Base-by-base conservation (phyloP, 148 eudicot species). In the Silene latifolia region DNA sequence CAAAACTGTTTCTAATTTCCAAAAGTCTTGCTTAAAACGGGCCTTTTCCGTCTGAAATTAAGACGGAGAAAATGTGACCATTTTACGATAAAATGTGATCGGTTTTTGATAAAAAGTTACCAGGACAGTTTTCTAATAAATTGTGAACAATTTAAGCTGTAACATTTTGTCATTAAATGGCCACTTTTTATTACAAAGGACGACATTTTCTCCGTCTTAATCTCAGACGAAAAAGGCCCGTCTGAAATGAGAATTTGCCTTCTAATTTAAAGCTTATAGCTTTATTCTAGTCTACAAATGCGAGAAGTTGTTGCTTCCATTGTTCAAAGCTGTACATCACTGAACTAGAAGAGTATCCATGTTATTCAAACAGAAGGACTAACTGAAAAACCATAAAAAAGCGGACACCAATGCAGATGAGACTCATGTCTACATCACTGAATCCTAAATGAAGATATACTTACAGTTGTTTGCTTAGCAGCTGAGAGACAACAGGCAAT, bases 401-500 rank as follows among this genome's bases (percentile, higher is more conserved):
- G 18, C 27, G 3, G 27, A 60, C 44, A 47, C 6, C 1, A 20
- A 46, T 58, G 77, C 74, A 67, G 4, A 61, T 5, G 53, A 53
- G 25, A 54, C 46, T 56, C 59, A 0, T 2, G 56, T 35, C 14
- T 53, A 15, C 13, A 18, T 54, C 72, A 25, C 14, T 23, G 19
- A 42, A 27, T 66, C n/a, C 27, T 60, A 54, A 57, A 53, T 59
- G 27, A 59, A 78, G 32, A 23, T 67, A 32, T 56, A 85, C 99
- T 90, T 84, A 95, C 99, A 67, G 77, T 88, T 75, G 99, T 88
- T 77, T 88, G 92, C 74, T 92, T 85, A 48, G 94, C 96, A 65
- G 99, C 99, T 69, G 91, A 75, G 72, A 92, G 77, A 82, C 99
- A 95, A 70, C 94, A 89, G 21, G 97, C 89, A 67, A 95, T 86